phyloP scores from a whole-genome alignment of 2,329 filamentous ascomycete species.

The Aspergillus fumigatus region DNA sequence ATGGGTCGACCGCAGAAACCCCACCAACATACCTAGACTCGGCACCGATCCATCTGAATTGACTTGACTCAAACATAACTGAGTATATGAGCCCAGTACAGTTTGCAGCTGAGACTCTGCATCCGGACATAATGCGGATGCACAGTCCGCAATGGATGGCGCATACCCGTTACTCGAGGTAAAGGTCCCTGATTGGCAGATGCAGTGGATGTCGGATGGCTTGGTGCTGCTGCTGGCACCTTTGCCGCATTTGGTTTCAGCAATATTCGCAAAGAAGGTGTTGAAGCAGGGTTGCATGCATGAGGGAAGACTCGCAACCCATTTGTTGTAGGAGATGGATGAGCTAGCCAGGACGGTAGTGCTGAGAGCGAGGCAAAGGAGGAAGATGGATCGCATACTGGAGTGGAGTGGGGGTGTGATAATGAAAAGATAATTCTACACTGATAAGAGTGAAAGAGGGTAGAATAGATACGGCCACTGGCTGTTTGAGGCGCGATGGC shows the following conservation, averaged over 20 bases:
- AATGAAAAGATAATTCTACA: not conserved
- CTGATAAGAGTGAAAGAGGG: not conserved
- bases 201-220: not conserved
- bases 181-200: not conserved
- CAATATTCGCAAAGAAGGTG: not conserved
- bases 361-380: not conserved
- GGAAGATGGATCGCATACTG: not conserved
- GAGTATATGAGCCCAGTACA: not conserved
- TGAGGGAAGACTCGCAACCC: conserved; percentile 23
- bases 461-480: too few species aligned
- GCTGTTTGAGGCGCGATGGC: not conserved
- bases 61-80: not conserved
- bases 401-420: too few species aligned
- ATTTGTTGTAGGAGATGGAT: conserved; percentile 38
- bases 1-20: not conserved
- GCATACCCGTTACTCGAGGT: not conserved
- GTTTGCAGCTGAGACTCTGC: not conserved
- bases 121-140: not conserved
- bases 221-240: not conserved
- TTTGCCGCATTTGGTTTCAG: not conserved
- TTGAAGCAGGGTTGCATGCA: not conserved
- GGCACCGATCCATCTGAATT: not conserved
- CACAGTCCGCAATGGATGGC: not conserved
- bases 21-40: not conserved
- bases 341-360: conserved; percentile 3